Conservation (phyloP, 2,329 filamentous ascomycete genomes). For the Paracorniculantispora psalliotae region DNA sequence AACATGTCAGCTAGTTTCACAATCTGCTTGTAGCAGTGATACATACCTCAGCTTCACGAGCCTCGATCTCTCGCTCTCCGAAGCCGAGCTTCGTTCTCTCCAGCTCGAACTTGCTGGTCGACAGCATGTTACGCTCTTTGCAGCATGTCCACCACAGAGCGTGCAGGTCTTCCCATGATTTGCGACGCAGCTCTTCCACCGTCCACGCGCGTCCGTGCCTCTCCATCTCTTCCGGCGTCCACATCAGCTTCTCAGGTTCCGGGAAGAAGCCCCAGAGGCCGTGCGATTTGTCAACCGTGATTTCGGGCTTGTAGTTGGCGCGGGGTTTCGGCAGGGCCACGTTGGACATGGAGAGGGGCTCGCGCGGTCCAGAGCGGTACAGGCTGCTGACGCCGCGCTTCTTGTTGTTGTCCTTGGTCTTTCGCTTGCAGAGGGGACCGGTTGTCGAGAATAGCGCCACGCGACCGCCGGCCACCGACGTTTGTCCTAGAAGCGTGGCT, state of each 20-base stretch:
- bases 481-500: not conserved
- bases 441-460: slow-evolving; percentile 50
- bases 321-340: slow-evolving; percentile 67
- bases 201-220: slow-evolving; percentile 79
- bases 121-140: slow-evolving; percentile 83
- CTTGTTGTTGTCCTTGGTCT: slow-evolving; percentile 69
- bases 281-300: slow-evolving; percentile 66
- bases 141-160: slow-evolving; percentile 90
- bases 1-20: slow-evolving; percentile 14
- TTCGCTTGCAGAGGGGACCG: slow-evolving; percentile 43
- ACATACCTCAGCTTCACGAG: slow-evolving; percentile 63
- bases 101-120: slow-evolving; percentile 71
- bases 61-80: slow-evolving; percentile 62
- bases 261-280: slow-evolving; percentile 93
- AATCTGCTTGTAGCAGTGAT: not conserved
- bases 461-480: not conserved
- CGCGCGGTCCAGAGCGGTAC: slow-evolving; percentile 68
- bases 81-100: slow-evolving; percentile 63
- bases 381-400: slow-evolving; percentile 77
- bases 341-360: slow-evolving; percentile 68
- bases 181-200: slow-evolving; percentile 76
- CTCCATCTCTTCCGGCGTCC: slow-evolving; percentile 64
- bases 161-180: slow-evolving; percentile 93
- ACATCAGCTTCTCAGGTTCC: slow-evolving; percentile 60
- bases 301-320: slow-evolving; percentile 53